phyloP scores from a whole-genome alignment of 2,329 filamentous ascomycete genomes.

The Aspergillus proliferans region DNA sequence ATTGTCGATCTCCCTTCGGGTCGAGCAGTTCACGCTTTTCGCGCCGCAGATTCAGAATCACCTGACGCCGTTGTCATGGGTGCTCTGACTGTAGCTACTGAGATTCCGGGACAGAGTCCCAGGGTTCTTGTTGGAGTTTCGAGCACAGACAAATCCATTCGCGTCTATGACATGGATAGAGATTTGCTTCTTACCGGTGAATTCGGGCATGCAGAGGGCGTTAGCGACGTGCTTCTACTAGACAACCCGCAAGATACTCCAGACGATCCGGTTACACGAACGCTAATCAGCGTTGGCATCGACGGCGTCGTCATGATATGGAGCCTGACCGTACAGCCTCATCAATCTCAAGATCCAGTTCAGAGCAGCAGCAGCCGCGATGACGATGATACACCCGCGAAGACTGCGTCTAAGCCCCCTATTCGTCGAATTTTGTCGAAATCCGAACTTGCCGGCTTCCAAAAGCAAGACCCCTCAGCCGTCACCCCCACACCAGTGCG shows the following conservation, averaged over 20 bases:
- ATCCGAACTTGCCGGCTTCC: constrained; percentile 76
- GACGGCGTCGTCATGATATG: constrained; percentile 83
- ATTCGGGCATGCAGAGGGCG: constrained; percentile 91
- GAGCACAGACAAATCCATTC: constrained; percentile 90
- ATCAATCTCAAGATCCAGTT: constrained; percentile 23
- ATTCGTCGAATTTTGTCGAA: constrained; percentile 80
- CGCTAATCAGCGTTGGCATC: constrained; percentile 66
- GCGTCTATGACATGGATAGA: constrained; percentile 74
- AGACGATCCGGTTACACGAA: constrained; percentile 41
- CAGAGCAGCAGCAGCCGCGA: constrained; percentile 21
- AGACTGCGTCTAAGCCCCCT: constrained; percentile 60
- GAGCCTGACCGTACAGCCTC: constrained; percentile 38
- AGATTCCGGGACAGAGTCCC: constrained; percentile 50
- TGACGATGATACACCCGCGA: constrained; percentile 37
- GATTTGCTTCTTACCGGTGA: constrained; percentile 77
- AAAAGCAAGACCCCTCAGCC: constrained; percentile 44
- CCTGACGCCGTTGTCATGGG: constrained; percentile 78
- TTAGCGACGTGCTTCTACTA: constrained; percentile 74
- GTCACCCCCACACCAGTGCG: constrained; percentile 39
- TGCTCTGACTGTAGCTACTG: constrained; percentile 58
- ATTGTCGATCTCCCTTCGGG: constrained; percentile 61
- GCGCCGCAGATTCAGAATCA: constrained; percentile 72
- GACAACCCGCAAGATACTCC: constrained; percentile 35
- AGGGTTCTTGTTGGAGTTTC: constrained; percentile 79
- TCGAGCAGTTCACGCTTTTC: constrained; percentile 66